Conservation (phyloP, 1,284 basidiomycete genomes). For the Puccinia polysora region DNA sequence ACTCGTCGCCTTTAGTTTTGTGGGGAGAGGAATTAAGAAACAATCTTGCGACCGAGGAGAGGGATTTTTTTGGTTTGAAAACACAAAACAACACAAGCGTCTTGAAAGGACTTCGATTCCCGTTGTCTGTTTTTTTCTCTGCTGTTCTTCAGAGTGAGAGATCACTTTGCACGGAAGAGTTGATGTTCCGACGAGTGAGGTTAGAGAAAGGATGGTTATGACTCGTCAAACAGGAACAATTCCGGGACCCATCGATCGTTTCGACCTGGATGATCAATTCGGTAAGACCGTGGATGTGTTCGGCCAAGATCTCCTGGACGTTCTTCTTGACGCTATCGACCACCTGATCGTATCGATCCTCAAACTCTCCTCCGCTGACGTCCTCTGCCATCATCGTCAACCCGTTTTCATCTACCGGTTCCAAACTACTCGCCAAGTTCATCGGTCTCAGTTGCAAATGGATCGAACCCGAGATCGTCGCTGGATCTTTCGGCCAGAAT, state of each 20-base stretch:
- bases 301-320: slow-evolving; percentile 68
- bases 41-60: too few relatives aligned
- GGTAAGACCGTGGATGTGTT: slow-evolving; percentile 69
- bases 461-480: slow-evolving; percentile 79
- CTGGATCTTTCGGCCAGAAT: slow-evolving; percentile 94
- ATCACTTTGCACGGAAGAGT: neutral
- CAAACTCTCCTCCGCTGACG: slow-evolving; percentile 18
- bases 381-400: too few relatives aligned
- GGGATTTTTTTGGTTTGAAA: too few relatives aligned
- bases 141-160: too few relatives aligned
- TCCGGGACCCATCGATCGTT: slow-evolving; percentile 35
- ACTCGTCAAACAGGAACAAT: slow-evolving; percentile 28
- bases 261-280: slow-evolving; percentile 83
- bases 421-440: slow-evolving; percentile 59
- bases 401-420: too few relatives aligned
- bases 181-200: neutral
- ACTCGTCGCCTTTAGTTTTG: too few relatives aligned
- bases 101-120: too few relatives aligned
- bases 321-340: slow-evolving; percentile 68
- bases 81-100: too few relatives aligned
- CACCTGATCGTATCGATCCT: slow-evolving; percentile 58
- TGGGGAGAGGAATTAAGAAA: too few relatives aligned
- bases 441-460: slow-evolving; percentile 68
- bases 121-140: too few relatives aligned
- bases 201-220: neutral